A percentile compares a stretch with the other conserved stretches of the same genome.
These are phyloP conservation scores for Nakazawaea sp. DNA, from an alignment of 805 yeast genomes.

Conservation along the genomic window DNA sequence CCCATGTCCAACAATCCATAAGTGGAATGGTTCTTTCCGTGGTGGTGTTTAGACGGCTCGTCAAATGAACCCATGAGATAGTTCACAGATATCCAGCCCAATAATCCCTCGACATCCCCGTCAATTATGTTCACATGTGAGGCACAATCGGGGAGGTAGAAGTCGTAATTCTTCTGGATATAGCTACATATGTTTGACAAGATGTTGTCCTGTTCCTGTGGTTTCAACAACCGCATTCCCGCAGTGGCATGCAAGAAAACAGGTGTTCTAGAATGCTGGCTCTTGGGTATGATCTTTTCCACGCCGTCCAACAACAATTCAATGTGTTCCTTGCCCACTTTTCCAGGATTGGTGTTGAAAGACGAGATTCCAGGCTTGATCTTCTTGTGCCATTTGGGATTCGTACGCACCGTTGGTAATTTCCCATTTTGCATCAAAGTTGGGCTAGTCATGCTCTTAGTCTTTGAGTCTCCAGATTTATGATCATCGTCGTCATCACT, in stretches of 20 bases:
- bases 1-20: slow-evolving; percentile 60
- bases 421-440: background rate
- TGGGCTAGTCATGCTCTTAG: no score
- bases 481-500: background rate
- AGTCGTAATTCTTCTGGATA: slow-evolving; percentile 36
- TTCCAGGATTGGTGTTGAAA: slow-evolving; percentile 39
- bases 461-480: background rate
- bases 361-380: slow-evolving; percentile 54
- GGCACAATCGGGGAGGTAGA: slow-evolving; percentile 54
- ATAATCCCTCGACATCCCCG: slow-evolving; percentile 61
- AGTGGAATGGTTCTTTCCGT: slow-evolving; percentile 38
- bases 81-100: slow-evolving; percentile 62
- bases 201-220: slow-evolving; percentile 35
- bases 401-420: slow-evolving; percentile 27
- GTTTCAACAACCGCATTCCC: slow-evolving; percentile 54
- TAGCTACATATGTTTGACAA: slow-evolving; percentile 43
- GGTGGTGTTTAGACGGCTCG: slow-evolving; percentile 28
- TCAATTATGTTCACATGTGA: slow-evolving; percentile 53
- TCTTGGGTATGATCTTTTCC: slow-evolving; percentile 45
- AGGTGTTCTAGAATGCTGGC: slow-evolving; percentile 59
- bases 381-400: slow-evolving; percentile 41
- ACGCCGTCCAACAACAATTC: slow-evolving; percentile 41
- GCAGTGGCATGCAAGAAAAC: slow-evolving; percentile 66
- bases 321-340: slow-evolving; percentile 46
- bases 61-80: slow-evolving; percentile 40